These are phyloP conservation scores for Sarocladium kiliense DNA, from an alignment of 2,329 filamentous ascomycete species.

Conservation along the genomic window DNA sequence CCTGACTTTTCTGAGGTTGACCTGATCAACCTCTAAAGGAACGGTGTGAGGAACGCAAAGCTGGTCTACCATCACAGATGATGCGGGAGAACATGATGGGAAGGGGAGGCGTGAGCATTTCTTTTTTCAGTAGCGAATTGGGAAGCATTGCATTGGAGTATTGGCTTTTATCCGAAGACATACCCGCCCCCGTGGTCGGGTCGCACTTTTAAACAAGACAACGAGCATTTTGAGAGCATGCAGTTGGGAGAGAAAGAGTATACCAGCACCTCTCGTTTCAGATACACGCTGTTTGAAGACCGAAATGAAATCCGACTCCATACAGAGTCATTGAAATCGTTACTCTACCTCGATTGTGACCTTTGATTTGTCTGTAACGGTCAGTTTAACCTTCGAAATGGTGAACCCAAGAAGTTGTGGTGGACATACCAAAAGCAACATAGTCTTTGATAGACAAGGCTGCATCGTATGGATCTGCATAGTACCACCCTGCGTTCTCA, in stretches of 20 bases:
- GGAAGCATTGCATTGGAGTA: constrained; percentile 6
- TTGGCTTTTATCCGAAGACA: not conserved
- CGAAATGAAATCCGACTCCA: not conserved
- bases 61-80: not conserved
- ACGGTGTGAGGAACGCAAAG: not conserved
- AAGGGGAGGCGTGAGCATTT: not conserved
- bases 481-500: not conserved
- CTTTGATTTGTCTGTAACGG: not conserved
- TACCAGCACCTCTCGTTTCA: no score
- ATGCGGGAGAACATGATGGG: not conserved
- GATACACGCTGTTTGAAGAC: no score
- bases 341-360: not conserved
- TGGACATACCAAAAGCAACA: constrained; percentile 1
- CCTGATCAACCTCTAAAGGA: constrained; percentile 65
- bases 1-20: constrained; percentile 88
- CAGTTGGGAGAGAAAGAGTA: not conserved
- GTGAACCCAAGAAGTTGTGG: not conserved
- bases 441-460: not conserved
- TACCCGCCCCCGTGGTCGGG: not conserved
- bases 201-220: not conserved
- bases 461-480: not conserved
- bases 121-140: not conserved
- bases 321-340: not conserved
- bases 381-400: not conserved
- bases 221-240: not conserved